Evolutionary conservation across 2,329 filamentous ascomycete species (phyloP), one percentile per base, ranked within the genome.

Genomic region (Helotiales sp.): DNA sequence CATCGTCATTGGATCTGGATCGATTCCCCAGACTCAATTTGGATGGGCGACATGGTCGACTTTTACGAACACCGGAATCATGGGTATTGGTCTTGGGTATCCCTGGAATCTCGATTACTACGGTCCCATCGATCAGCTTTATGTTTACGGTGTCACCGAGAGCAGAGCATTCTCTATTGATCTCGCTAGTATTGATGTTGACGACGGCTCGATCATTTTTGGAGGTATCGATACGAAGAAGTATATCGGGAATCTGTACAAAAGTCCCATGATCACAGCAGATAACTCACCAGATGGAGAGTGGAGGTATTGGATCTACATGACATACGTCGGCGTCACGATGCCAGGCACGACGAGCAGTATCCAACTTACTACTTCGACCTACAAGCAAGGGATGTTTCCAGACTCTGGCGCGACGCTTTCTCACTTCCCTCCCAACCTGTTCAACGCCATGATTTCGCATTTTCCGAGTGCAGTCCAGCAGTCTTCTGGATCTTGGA

Each of bases 181-280:
- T 34, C 50, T 63, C 2, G 44, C 46, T 5, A 58, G 47, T 48
- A 53, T 59, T 13, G 62, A 62, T 55, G 46, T 22, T 38, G 13
- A 57, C 42, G 24, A 57, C 22, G 61, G 61, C n/a, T 47, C 62
- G 2, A 53, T 63, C 19, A 62, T 62, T 12, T 63, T 62, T 22
- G 62, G 62, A 10, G 62, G 62, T 15, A 58, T 63, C 17, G 62
- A 63, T 24, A 58, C 59, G 2, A 57, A 13, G 31, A 63, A 60
- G 33, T 63, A 57, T 34, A 54, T 34, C n/a, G 62, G 62, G 8
- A 27, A 24, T 8, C 44, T 63, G 1, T 52, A 60, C 27, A 63
- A 56, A 30, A 29, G 46, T 36, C 55, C 58, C 6, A 61, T 63
- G 4, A 59, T 63, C 17, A 47, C 56, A 15, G 46, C 36, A 19